Evolutionary conservation across 768 basidiomycete species (phyloP), one percentile per base, ranked within the genome.

Genomic region (Baorangia bicolor): DNA sequence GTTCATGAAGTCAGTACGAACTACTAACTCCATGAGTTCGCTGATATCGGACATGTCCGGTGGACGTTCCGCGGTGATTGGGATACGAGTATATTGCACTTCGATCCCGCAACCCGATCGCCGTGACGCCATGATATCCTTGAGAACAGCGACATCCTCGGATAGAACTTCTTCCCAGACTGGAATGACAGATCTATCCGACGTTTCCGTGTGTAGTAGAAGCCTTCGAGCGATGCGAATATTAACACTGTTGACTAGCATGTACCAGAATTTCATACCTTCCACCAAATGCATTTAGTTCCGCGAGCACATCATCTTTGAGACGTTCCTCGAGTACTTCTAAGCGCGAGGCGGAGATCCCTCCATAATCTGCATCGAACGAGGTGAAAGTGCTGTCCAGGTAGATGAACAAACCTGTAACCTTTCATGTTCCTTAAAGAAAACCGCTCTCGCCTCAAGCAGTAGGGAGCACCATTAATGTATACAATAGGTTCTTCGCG

Each of bases 361-460:
- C 97, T 42, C 93, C 91, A 73, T 94, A 98, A 71, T 97, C 94
- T 91, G 37, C 4, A 50, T n/a, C 23, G 23, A 41, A 39, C 16
- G 31, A 33, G 14, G 18, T 54, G 13, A 51, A 43, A 51, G 11
- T 40, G n/a, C 0, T 28, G 14, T 37, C 27, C 23, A 37, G 45
- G 55, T 45, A 27, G 48, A 47, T 23, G 27, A 18, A 39, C 12
- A 34, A 28, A 31, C 40, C 23, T 62, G 55, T 49, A 25, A 89
- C 86, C 90, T 79, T 95, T 97, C 87, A 98, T 93, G 66, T 99
- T 98, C 41, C 97, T 79, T 30, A 99, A 73, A 13, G 91, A 90
- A 62, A 90, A 92, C 4, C 85, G 81, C 65, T 96, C 92, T 55
- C 93, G 77, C 57, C 96, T 80, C 69, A 92, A 72, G 61, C 95